Evolutionary conservation across 495 filamentous ascomycete genomes (phyloP).

Genomic region (Lophiostoma macrostomum): DNA sequence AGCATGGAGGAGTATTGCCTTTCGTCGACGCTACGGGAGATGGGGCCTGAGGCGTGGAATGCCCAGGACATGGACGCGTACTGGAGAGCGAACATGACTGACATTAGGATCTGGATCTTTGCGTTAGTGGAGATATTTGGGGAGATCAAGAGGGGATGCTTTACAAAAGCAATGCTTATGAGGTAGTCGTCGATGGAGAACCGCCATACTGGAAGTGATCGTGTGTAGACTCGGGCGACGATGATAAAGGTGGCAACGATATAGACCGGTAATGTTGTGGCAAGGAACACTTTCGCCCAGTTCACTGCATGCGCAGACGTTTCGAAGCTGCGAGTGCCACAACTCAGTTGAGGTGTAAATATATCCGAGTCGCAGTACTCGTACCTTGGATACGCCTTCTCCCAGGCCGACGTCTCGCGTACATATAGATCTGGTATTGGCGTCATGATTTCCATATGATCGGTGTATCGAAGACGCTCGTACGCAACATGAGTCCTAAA

Average conservation of each 20-base stretch:
- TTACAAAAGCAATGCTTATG: conserved; percentile 12
- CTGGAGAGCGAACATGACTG: neutral
- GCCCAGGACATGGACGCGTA: neutral
- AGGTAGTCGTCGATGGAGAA: conserved; percentile 21
- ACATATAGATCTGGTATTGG: too few relatives aligned
- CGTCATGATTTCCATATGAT: too few relatives aligned
- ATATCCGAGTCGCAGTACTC: too few relatives aligned
- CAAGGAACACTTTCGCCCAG: conserved; percentile 2
- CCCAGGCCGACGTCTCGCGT: too few relatives aligned
- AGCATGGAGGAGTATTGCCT: neutral
- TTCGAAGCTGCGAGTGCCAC: too few relatives aligned
- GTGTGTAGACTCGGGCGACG: conserved; percentile 12
- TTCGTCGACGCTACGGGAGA: neutral
- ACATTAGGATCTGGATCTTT: neutral
- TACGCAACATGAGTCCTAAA: too few relatives aligned
- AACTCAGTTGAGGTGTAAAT: too few relatives aligned
- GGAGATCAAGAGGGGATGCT: neutral
- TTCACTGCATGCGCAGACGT: too few relatives aligned
- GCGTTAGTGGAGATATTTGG: neutral
- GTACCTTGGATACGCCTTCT: too few relatives aligned
- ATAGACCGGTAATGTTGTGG: conserved; percentile 3
- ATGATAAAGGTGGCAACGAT: conserved; percentile 2
- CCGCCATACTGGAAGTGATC: conserved; percentile 9
- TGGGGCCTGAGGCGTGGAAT: neutral
- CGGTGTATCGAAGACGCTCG: too few relatives aligned